Conservation (phyloP, 2,329 filamentous ascomycete genomes). For the Neonectria faginata region DNA sequence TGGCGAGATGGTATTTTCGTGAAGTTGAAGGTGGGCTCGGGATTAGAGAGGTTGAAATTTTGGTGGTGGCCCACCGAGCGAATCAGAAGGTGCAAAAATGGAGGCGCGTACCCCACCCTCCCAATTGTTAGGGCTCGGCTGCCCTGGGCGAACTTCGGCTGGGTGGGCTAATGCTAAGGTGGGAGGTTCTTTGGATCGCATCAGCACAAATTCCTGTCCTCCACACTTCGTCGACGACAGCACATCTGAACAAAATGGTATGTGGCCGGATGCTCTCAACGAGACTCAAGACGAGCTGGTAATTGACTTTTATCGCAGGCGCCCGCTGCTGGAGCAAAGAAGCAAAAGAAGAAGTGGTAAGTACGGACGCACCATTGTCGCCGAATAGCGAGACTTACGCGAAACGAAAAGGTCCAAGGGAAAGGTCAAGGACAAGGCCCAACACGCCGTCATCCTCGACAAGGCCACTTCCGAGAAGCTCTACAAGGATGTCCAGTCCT, state of each 20-base stretch:
- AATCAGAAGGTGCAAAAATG: constrained; percentile 50
- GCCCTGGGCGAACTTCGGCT: constrained; percentile 53
- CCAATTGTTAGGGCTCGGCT: constrained; percentile 56
- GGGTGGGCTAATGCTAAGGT: constrained; percentile 38
- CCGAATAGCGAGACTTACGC: constrained; percentile 36
- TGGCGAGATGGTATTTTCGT: constrained; percentile 54
- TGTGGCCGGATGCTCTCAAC: constrained; percentile 37
- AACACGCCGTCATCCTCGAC: constrained; percentile 99
- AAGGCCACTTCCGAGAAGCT: constrained; percentile 98
- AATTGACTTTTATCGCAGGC: constrained; percentile 50
- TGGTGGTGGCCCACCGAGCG: constrained; percentile 50
- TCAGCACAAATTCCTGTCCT: constrained; percentile 48
- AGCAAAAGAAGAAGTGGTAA: constrained; percentile 65
- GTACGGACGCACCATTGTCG: constrained; percentile 35
- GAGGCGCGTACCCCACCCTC: constrained; percentile 47
- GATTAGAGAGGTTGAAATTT: constrained; percentile 51
- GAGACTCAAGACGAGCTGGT: constrained; percentile 30
- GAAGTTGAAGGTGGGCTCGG: constrained; percentile 51
- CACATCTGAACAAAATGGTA: constrained; percentile 60
- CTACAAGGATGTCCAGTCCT: constrained; percentile 99
- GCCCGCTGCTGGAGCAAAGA: constrained; percentile 61
- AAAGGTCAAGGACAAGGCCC: constrained; percentile 99
- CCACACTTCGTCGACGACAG: constrained; percentile 55
- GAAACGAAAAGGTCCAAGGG: constrained; percentile 53
- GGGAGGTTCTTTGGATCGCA: constrained; percentile 46